Conservation (phyloP, 495 filamentous ascomycete genomes). For the Daldinia concentrica region DNA sequence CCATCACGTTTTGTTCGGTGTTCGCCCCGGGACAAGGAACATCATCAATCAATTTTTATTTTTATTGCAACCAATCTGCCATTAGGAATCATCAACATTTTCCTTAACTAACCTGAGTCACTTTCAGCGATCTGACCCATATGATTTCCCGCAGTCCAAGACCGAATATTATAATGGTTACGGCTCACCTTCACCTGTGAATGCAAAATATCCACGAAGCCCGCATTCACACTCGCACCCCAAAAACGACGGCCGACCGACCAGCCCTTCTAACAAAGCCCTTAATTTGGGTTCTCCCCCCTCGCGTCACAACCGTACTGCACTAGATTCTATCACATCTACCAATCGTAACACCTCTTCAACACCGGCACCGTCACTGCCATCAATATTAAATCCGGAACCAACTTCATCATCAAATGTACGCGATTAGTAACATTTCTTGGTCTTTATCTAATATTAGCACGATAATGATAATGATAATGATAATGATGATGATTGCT, state of each 20-base stretch:
- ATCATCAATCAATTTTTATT: constrained; percentile 31
- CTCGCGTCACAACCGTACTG: constrained; percentile 49
- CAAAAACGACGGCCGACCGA: constrained; percentile 61
- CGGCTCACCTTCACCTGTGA: constrained; percentile 65
- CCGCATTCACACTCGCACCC: constrained; percentile 64
- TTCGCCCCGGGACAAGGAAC: constrained; percentile 25
- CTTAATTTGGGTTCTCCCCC: constrained; percentile 62
- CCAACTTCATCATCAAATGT: constrained; percentile 53
- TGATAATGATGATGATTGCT: constrained; percentile 26
- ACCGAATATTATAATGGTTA: constrained; percentile 64
- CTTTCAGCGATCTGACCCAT: constrained; percentile 61
- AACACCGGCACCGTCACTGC: constrained; percentile 52
- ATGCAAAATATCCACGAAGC: constrained; percentile 65
- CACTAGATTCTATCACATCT: constrained; percentile 54
- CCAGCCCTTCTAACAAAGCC: constrained; percentile 61
- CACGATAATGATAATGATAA: constrained; percentile 18
- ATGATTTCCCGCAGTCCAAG: constrained; percentile 56
- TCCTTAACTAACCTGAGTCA: constrained; percentile 34
- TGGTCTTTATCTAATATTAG: not conserved
- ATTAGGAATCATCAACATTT: constrained; percentile 16
- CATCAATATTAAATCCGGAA: constrained; percentile 57
- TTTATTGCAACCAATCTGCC: constrained; percentile 28
- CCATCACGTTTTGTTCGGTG: constrained; percentile 13
- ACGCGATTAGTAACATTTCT: constrained; percentile 29
- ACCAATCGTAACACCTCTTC: constrained; percentile 54